phyloP scores from a whole-genome alignment of 2,329 filamentous ascomycete species.

The Cryoendolithus antarcticus region DNA sequence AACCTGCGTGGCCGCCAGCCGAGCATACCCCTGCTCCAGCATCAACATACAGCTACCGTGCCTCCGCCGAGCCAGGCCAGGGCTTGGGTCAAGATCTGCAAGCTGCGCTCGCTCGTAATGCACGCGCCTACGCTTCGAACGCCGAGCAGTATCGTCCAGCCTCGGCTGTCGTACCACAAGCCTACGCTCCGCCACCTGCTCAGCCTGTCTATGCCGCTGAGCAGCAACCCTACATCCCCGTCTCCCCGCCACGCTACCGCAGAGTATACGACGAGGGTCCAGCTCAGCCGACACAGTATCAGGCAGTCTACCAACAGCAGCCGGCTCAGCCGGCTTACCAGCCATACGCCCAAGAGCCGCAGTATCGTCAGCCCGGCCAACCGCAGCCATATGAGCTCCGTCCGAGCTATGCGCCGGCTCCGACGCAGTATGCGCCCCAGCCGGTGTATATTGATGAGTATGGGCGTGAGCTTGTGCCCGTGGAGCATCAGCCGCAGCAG shows the following conservation, averaged over 20 bases:
- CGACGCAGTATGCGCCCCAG: conserved; percentile 8
- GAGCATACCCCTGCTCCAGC: no score
- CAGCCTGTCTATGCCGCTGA: no score
- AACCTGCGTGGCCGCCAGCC: no score
- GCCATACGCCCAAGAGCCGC: no score
- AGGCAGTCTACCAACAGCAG: conserved; percentile 1
- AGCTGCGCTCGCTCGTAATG: conserved; percentile 5
- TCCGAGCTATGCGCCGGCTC: conserved; percentile 4
- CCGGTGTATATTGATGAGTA: conserved; percentile 23
- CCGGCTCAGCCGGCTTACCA: conserved; percentile 5
- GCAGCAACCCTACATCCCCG: background rate
- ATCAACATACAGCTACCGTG: background rate
- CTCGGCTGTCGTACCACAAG: no score
- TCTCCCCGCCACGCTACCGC: conserved; percentile 13
- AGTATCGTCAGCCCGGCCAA: background rate
- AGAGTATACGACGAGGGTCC: conserved; percentile 15
- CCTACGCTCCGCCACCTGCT: no score
- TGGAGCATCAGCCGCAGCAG: no score
- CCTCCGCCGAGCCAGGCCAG: conserved; percentile 3
- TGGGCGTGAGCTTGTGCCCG: conserved; percentile 15
- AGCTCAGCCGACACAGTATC: conserved; percentile 2
- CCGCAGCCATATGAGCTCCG: conserved; percentile 4
- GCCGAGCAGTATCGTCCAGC: background rate
- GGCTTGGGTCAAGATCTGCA: conserved; percentile 7
- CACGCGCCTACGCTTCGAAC: conserved; percentile 2